Percentiles rank a stretch among this genome's conserved stretches.
Evolutionary conservation across 306 rosid species (phyloP).

Genomic region (Quercus agrifolia): DNA sequence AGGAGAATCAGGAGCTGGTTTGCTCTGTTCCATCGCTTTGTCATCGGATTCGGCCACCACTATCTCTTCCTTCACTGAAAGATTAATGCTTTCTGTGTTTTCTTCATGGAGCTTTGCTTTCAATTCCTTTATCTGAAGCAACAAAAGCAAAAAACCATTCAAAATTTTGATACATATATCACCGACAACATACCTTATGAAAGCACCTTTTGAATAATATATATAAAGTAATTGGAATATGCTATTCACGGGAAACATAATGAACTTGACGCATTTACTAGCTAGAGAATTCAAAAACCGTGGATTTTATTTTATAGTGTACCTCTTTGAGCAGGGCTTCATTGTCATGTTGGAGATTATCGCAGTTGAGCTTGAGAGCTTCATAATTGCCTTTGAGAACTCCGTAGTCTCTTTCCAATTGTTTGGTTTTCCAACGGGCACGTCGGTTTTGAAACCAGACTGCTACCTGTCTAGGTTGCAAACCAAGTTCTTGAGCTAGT

Average conservation of each 20-base stretch:
- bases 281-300: background rate
- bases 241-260: background rate
- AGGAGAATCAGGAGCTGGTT: constrained; percentile 21
- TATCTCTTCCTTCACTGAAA: constrained; percentile 62
- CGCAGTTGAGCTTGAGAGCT: constrained; percentile 50
- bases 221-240: background rate
- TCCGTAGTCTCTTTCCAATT: constrained; percentile 84
- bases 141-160: background rate
- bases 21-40: constrained; percentile 22
- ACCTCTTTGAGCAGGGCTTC: constrained; percentile 74
- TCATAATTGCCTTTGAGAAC: constrained; percentile 70
- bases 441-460: constrained; percentile 99
- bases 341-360: constrained; percentile 64
- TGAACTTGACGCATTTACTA: background rate
- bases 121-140: constrained; percentile 69
- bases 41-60: constrained; percentile 31
- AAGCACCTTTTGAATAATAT: no score
- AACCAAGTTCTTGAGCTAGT: constrained; percentile 85
- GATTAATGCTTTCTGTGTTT: constrained; percentile 50
- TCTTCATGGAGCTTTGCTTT: constrained; percentile 57
- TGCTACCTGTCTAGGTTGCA: constrained; percentile 91
- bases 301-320: background rate
- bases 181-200: no score
- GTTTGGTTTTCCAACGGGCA: constrained; percentile 98
- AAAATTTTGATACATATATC: background rate